phyloP scores from a whole-genome alignment of 2,329 filamentous ascomycete genomes.

The Verticillium longisporum region DNA sequence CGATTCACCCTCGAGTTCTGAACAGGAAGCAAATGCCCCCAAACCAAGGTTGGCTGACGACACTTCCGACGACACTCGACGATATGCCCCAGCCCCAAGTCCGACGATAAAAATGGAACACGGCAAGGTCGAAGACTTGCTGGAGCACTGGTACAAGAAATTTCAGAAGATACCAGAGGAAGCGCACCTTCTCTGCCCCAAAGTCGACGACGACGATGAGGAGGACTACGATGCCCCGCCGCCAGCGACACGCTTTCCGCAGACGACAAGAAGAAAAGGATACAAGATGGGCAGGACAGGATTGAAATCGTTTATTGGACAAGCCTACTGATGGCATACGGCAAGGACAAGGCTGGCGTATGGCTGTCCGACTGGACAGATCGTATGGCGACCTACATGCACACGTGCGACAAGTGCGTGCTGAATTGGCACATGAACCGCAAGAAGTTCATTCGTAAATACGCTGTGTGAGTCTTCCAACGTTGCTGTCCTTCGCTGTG shows the following conservation, averaged over 20 bases:
- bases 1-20: neutral
- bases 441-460: slow-evolving; percentile 51
- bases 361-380: slow-evolving; percentile 53
- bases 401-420: slow-evolving; percentile 62
- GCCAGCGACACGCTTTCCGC: slow-evolving; percentile 25
- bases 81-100: slow-evolving; percentile 3
- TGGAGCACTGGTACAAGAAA: slow-evolving; percentile 35
- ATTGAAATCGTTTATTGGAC: slow-evolving; percentile 60
- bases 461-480: slow-evolving; percentile 47
- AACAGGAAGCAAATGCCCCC: neutral
- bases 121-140: slow-evolving; percentile 27
- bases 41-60: neutral
- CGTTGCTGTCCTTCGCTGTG: neutral
- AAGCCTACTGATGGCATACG: slow-evolving; percentile 62
- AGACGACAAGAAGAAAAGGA: slow-evolving; percentile 44
- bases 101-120: slow-evolving; percentile 25
- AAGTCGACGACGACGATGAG: slow-evolving; percentile 52
- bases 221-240: slow-evolving; percentile 53
- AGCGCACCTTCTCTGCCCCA: slow-evolving; percentile 63
- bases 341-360: slow-evolving; percentile 50
- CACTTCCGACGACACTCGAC: neutral
- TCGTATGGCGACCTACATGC: slow-evolving; percentile 52
- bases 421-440: slow-evolving; percentile 68
- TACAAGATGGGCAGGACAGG: slow-evolving; percentile 48
- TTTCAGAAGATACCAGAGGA: slow-evolving; percentile 36